Percentiles rank a stretch among this genome's conserved stretches.
These are phyloP conservation scores for Fusarium siculi DNA, from an alignment of 2,329 filamentous ascomycete genomes.

Conservation along the genomic window DNA sequence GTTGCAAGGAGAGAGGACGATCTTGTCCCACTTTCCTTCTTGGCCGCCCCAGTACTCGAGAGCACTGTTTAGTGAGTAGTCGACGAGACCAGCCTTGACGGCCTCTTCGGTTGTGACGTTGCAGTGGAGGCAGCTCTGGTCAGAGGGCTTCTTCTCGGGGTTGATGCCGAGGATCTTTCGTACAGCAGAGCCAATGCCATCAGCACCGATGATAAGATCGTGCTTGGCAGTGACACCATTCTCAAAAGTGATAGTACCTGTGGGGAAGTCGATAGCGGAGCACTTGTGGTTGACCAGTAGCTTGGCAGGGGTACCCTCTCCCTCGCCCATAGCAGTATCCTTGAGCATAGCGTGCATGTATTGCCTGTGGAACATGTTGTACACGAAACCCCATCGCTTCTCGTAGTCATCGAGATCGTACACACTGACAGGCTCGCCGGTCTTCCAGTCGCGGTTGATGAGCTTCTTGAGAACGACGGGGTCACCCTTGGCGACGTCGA, in stretches of 20 bases:
- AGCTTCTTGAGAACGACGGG: slow-evolving; percentile 73
- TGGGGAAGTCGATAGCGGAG: slow-evolving; percentile 62
- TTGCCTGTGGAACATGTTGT: slow-evolving; percentile 77
- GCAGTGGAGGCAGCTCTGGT: slow-evolving; percentile 71
- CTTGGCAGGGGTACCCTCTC: slow-evolving; percentile 63
- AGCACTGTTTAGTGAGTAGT: slow-evolving; percentile 69
- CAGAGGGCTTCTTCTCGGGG: slow-evolving; percentile 68
- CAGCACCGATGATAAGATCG: slow-evolving; percentile 71
- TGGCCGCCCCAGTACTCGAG: slow-evolving; percentile 78
- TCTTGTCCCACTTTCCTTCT: slow-evolving; percentile 73
- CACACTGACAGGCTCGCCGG: slow-evolving; percentile 71
- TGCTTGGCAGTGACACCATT: slow-evolving; percentile 62
- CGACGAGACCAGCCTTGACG: slow-evolving; percentile 67
- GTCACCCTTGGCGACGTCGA: slow-evolving; percentile 71
- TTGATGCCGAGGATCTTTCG: slow-evolving; percentile 71
- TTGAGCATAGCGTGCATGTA: slow-evolving; percentile 76
- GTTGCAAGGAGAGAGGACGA: slow-evolving; percentile 76
- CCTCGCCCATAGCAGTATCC: slow-evolving; percentile 65
- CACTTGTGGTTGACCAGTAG: slow-evolving; percentile 68
- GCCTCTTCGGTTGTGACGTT: slow-evolving; percentile 73
- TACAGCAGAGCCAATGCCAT: slow-evolving; percentile 74
- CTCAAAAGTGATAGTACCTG: slow-evolving; percentile 61
- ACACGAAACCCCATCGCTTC: slow-evolving; percentile 70
- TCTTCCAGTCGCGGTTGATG: slow-evolving; percentile 77
- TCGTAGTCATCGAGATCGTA: slow-evolving; percentile 74